Evolutionary conservation across 176 grass and related monocot genomes (phyloP), one percentile per base, ranked within the genome.

Genomic region (Phoenix dactylifera): DNA sequence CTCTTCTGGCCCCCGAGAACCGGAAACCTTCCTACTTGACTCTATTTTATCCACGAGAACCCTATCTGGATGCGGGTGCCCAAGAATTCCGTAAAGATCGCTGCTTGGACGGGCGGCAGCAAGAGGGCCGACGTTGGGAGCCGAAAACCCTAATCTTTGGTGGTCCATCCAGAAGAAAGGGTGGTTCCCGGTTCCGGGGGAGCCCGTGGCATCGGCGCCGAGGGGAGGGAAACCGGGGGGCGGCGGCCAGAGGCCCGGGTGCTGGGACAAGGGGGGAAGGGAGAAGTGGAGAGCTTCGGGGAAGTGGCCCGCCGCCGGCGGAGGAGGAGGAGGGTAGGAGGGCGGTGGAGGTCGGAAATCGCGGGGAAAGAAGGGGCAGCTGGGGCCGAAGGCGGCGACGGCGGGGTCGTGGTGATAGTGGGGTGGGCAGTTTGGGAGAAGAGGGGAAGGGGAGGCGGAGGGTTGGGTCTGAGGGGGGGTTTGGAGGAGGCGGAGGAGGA

Each of bases 401-500:
- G 86, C 74, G 25, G 71, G 77, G 63, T 82, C 77, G 44, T 68
- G 57, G 50, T 80, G 51, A 58, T 67, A 62, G 51, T 56, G 66
- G 35, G 61, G 53, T 49, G 65, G 26, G 19, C 60, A 32, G 30
- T 32, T 32, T 54, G 17, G 15, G 24, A 57, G 57, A 3, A 12
- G 69, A 26, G 53, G 10, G 16, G 51, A 48, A 51, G 29, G 25
- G 63, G 63, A 69, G 51, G 17, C 6, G 59, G 16, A 57, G 49
- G 26, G 52, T 53, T 22, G 49, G 20, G 57, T 48, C 16, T 74
- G 70, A 15, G 74, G 58, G 44, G 81, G 58, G 58, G 85, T 89
- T 55, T 82, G 81, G 50, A 89, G 81, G 54, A 85, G 75, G 23
- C 64, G 81, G 39, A 85, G 81, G 25, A 89, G 86, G 78, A 82